phyloP scores from a whole-genome alignment of 225 moss, liverwort and hornwort genomes.

The Takakia lepidozioides region DNA sequence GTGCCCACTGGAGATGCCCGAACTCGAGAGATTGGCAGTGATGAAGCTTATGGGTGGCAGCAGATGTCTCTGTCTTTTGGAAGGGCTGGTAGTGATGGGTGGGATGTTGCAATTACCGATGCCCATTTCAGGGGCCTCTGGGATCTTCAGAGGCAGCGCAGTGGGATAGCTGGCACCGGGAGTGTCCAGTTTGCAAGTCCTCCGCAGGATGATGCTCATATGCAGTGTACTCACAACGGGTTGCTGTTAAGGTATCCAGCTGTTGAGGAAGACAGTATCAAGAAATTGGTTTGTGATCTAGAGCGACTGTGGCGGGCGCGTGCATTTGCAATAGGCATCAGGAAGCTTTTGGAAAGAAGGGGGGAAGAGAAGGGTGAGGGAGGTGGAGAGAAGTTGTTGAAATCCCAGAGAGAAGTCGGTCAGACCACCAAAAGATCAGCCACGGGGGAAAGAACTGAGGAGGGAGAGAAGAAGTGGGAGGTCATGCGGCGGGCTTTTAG shows the following conservation, averaged over 20 bases:
- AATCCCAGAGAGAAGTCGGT: constrained; percentile 33
- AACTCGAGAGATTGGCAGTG: constrained; percentile 35
- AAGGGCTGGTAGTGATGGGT: constrained; percentile 80
- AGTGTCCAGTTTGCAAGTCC: constrained; percentile 74
- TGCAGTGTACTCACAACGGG: constrained; percentile 80
- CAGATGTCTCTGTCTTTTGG: constrained; percentile 83
- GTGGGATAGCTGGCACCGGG: constrained; percentile 29
- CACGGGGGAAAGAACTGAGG: constrained; percentile 52
- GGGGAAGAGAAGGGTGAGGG: constrained; percentile 50
- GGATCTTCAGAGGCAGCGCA: constrained; percentile 65
- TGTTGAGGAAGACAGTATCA: constrained; percentile 76
- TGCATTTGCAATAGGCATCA: constrained; percentile 69
- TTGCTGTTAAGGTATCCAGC: constrained; percentile 60
- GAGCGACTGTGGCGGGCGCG: constrained; percentile 91
- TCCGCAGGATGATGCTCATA: constrained; percentile 88
- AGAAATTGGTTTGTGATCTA: constrained; percentile 75
- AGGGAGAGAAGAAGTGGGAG: constrained; percentile 94
- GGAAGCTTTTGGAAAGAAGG: constrained; percentile 59
- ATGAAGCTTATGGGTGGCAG: constrained; percentile 79
- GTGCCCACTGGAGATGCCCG: constrained; percentile 50
- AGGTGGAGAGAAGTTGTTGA: constrained; percentile 21
- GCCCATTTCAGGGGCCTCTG: constrained; percentile 71
- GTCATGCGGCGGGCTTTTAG: constrained; percentile 85
- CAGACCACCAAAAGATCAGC: constrained; percentile 16
- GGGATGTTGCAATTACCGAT: constrained; percentile 80